Conservation (phyloP, 225 moss, liverwort and hornwort genomes). For the Anthoceros angustus region DNA sequence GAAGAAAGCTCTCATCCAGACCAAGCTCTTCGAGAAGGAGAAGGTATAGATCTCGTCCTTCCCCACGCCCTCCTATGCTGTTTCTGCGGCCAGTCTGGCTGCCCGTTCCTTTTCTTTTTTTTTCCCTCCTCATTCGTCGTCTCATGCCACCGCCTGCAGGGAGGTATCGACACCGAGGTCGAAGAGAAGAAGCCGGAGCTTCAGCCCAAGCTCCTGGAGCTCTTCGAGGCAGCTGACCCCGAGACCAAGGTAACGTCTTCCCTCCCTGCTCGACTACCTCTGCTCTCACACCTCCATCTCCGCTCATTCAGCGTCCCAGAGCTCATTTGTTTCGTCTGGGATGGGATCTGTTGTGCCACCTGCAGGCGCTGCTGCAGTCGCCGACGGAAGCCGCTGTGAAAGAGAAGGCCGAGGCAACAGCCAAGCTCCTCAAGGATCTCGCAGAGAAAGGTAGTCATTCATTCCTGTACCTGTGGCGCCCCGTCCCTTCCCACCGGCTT, state of each 20-base stretch:
- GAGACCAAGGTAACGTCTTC: neutral
- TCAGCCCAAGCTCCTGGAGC: slow-evolving; percentile 2
- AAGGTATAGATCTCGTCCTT: neutral
- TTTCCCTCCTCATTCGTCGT: neutral
- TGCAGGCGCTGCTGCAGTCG: neutral
- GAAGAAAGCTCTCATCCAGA: neutral
- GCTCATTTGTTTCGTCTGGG: no score
- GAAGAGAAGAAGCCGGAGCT: slow-evolving; percentile 3
- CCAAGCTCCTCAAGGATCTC: slow-evolving; percentile 2
- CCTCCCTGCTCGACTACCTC: neutral
- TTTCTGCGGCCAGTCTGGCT: no score
- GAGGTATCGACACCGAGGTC: neutral
- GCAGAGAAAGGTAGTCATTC: neutral
- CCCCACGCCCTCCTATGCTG: neutral
- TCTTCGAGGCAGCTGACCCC: neutral
- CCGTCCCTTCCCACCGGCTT: neutral
- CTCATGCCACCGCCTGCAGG: neutral
- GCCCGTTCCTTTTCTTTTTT: neutral
- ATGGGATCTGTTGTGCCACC: no score
- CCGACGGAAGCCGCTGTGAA: neutral
- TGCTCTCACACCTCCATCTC: no score
- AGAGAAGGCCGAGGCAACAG: neutral
- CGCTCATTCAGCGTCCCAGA: no score
- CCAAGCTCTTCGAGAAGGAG: slow-evolving; percentile 5
- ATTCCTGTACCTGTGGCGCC: no score